Evolutionary conservation across 164 flowering plant genomes (phyloP).

Genomic region (Tetrastigma voinierianum): DNA sequence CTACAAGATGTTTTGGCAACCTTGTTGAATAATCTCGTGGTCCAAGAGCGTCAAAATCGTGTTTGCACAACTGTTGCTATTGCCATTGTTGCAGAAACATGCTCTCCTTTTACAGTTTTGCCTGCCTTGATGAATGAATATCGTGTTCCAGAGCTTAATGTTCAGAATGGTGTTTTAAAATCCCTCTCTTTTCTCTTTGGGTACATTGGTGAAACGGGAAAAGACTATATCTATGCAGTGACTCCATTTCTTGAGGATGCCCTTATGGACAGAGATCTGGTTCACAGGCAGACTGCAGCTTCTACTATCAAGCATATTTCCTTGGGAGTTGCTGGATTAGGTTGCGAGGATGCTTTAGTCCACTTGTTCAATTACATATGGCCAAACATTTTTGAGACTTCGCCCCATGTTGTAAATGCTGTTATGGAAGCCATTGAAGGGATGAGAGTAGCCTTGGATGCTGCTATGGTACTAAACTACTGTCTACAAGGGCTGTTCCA

Average conservation of each 20-base stretch:
- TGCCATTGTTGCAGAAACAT: conserved; percentile 97
- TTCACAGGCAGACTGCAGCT: conserved; percentile 97
- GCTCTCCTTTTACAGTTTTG: conserved; percentile 93
- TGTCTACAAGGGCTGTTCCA: conserved; percentile 93
- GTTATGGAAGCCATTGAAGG: conserved; percentile 99
- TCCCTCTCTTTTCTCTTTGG: conserved; percentile 92
- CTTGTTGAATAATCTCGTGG: too few relatives aligned
- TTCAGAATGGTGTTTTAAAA: conserved; percentile 94
- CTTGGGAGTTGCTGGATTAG: conserved; percentile 91
- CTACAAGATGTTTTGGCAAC: conserved; percentile 98
- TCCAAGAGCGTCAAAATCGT: conserved; percentile 98
- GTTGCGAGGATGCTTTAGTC: conserved; percentile 97
- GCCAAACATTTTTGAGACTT: conserved; percentile 98
- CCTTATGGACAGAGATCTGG: conserved; percentile 95
- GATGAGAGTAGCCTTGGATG: conserved; percentile 95
- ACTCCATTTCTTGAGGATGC: conserved; percentile 99
- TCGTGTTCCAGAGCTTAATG: conserved; percentile 96
- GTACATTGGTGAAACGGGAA: conserved; percentile 99
- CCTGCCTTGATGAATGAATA: conserved; percentile 99
- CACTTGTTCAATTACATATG: conserved; percentile 87
- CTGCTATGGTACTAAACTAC: conserved; percentile 86
- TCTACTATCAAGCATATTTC: conserved; percentile 99
- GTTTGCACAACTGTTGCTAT: conserved; percentile 99
- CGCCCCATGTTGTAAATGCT: conserved; percentile 95
- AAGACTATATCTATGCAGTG: conserved; percentile 95